Evolutionary conservation across 1,284 basidiomycete species (phyloP), one percentile per base, ranked within the genome.

Genomic region (Ustilago loliicola): DNA sequence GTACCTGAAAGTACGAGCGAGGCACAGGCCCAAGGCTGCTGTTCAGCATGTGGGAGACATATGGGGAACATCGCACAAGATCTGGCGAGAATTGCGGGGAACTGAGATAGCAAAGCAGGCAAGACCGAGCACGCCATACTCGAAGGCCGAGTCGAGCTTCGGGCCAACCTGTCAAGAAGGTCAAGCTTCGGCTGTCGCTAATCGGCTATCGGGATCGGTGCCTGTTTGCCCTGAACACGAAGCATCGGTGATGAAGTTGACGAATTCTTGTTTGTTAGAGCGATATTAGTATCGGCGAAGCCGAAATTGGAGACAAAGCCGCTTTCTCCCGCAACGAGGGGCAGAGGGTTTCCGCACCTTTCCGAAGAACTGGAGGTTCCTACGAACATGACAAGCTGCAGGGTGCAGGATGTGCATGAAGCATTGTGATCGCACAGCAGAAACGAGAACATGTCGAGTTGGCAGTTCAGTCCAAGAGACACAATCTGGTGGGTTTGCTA

Each of bases 51-150:
- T 38, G 36, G 36, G 9, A 38, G 3, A 38, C 3, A 15, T 15
- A 38, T 45, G 42, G 32, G 36, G 36, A 38, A 23, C 19, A 23
- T 23, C 4, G 45, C 45, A 47, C 45, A 4, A 5, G 5, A 47
- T 47, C n/a, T 21, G 8, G 23, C n/a, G 45, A 47, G 48, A 27
- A 50, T 25, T 50, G 48, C 48, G 48, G 48, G 48, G 3, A 2
- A 50, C n/a, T 9, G 8, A 5, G 6, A 25, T 47, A n/a, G 13
- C 45, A 23, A 9, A 7, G n/a, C 9, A 3, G 51, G 11, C 32
- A 13, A 29, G 56, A 13, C 50, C 47, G 25, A 72, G 63, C 69
- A 72, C 69, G 69, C 69, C 59, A 72, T 72, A 42, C 7, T 27
- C 40, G 30, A 36, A 19, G 6, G 25, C 45, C 21, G 27, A 50